Evolutionary conservation across 2,329 filamentous ascomycete genomes (phyloP), one percentile per base, ranked within the genome.

Genomic region (Sporothrix euskadiensis): DNA sequence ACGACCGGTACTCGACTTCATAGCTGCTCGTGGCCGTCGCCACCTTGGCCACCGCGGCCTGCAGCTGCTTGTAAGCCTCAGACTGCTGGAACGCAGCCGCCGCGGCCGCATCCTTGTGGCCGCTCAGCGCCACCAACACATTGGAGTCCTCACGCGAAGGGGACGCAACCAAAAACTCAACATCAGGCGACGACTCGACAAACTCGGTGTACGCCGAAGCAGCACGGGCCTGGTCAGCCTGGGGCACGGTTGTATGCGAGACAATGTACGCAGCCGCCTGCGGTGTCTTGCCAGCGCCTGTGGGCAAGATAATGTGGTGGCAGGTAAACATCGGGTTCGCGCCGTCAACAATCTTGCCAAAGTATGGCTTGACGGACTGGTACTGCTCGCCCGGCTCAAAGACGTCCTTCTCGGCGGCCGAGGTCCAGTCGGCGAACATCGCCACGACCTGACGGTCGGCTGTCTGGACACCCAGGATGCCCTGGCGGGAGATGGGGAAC

Each of bases 341-440:
- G 30, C 47, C 44, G 65, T 69, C 30, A 9, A 69, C 39, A 47
- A 54, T 54, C 9, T 54, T 52, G 30, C 44, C 47, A 39, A 69
- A 69, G 44, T 32, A 7, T 16, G 65, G 65, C 65, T 69, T 69
- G 6, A 69, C 65, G 16, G 63, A 32, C 47, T 69, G 65, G 65
- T 69, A 54, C 16, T 54, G 65, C 65, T 69, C 65, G 30, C 65
- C 65, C 14, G 65, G 65, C 65, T 69, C 65, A 19, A 69, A 69
- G 2, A 12, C 30, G 16, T 54, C 47, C 65, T 69, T 69, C 16
- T 69, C 65, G 26, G 44, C 65, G 16, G 65, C 65, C 16, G 65
- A 69, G 44, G 65, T 54, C 65, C 44, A 69, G 65, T 54, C 65
- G 26, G 65, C 65, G 65, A 69, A 26, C 44, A 69, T 69, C 16